Evolutionary conservation across 805 yeast genomes (phyloP), one percentile per base, ranked within the genome.

Genomic region (Candida rishiriensis): DNA sequence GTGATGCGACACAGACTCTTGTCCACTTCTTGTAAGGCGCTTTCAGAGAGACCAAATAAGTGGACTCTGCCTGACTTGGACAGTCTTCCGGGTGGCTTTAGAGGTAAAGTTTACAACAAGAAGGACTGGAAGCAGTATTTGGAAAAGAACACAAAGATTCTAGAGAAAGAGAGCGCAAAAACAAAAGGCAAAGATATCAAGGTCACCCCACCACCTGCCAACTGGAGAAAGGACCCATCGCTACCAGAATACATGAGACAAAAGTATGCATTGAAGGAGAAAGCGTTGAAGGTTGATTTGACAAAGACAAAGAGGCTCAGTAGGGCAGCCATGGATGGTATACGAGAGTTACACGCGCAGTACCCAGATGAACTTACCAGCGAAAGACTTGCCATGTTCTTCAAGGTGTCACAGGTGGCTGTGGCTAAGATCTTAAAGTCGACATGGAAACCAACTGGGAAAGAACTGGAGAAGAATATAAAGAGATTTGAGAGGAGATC

Each of bases 361-460:
- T 63, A 70, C 49, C 96, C 97, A 0, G 71, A 75, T n/a, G 64
- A 61, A 17, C 50, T 85, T 41, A 76, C 75, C 3, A 73, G 83
- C 2, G 66, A 68, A 3, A 83, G 79, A 36, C 60, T 90, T 6
- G 83, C 88, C 0, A 68, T 74, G 29, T 75, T 74, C 56, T 89
- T 84, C 63, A 69, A 75, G 39, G 73, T 88, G 5, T 84, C 93
- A 1, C 91, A 95, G 1, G 95, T 89, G 52, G 86, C 90, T 0
- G 76, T 89, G 2, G 70, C 96, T 46, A 75, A 96, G 50, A 88
- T 90, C 15, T 60, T 90, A 51, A 81, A 79, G 58, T 81, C 91
- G 5, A 78, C 73, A 33, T 90, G 96, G 95, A 64, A 60, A 14
- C 96, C 96, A 0, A 69, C 63, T 4, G 72, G 67, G 1, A 72